Evolutionary conservation across 1,284 basidiomycete genomes (phyloP).

Genomic region (Termitomyces sp.): DNA sequence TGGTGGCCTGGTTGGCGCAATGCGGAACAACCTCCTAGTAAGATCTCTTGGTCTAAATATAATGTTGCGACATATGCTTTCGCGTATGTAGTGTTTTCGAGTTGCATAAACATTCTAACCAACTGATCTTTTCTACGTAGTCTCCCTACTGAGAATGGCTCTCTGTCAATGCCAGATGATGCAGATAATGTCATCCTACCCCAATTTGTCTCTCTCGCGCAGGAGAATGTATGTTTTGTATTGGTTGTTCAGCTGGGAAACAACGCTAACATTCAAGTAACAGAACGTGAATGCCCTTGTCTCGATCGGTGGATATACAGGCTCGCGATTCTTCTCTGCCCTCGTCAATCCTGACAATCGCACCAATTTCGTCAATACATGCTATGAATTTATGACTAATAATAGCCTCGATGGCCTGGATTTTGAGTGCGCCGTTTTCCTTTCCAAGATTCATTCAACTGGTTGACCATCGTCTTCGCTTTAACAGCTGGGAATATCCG

Average conservation of each 20-base stretch:
- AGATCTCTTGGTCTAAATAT: constrained; percentile 54
- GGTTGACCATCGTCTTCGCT: background rate
- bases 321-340: constrained; percentile 65
- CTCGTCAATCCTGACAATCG: constrained; percentile 57
- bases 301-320: constrained; percentile 83
- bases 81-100: constrained; percentile 37
- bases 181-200: constrained; percentile 25
- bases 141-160: background rate
- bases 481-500: constrained; percentile 79
- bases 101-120: constrained; percentile 2
- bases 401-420: constrained; percentile 78
- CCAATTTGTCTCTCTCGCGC: constrained; percentile 45
- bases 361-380: constrained; percentile 62
- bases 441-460: background rate
- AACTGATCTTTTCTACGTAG: background rate
- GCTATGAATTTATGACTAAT: constrained; percentile 50
- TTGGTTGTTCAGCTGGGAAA: background rate
- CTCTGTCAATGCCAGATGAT: constrained; percentile 1
- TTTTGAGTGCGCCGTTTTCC: constrained; percentile 48
- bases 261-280: background rate
- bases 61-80: constrained; percentile 52
- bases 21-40: constrained; percentile 32
- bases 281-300: constrained; percentile 65
- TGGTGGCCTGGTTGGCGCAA: constrained; percentile 60
- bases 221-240: constrained; percentile 36